These are phyloP conservation scores for Ustilago bromivora DNA, from an alignment of 1,284 basidiomycete species.

Conservation along the genomic window DNA sequence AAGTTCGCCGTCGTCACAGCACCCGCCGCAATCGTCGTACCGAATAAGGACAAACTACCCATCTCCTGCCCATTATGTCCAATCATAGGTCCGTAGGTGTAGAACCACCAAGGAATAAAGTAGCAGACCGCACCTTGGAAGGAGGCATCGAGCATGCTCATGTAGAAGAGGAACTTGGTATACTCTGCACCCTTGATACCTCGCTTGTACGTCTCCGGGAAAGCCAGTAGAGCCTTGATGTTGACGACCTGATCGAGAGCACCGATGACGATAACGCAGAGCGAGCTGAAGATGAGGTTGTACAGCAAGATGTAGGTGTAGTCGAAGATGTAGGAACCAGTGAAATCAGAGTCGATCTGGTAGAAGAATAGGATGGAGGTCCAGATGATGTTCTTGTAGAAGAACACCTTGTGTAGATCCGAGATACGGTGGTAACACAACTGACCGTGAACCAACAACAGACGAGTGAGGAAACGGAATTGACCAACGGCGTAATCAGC, in stretches of 20 bases:
- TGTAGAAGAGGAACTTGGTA: constrained; percentile 90
- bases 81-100: constrained; percentile 72
- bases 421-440: constrained; percentile 97
- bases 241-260: constrained; percentile 97
- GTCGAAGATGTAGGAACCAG: constrained; percentile 94
- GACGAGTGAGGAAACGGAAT: constrained; percentile 89
- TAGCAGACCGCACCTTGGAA: constrained; percentile 92
- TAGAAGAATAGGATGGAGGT: constrained; percentile 95
- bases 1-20: constrained; percentile 87
- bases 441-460: constrained; percentile 92
- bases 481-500: constrained; percentile 98
- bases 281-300: constrained; percentile 92
- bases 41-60: constrained; percentile 80
- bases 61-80: constrained; percentile 69
- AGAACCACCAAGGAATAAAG: constrained; percentile 87
- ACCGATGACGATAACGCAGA: constrained; percentile 92
- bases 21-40: constrained; percentile 88
- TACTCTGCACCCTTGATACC: constrained; percentile 94
- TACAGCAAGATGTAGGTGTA: constrained; percentile 77
- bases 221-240: constrained; percentile 86
- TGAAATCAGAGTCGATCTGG: constrained; percentile 88
- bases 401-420: constrained; percentile 79
- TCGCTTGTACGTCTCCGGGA: constrained; percentile 91
- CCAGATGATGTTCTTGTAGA: constrained; percentile 80
- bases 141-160: constrained; percentile 92